phyloP scores from a whole-genome alignment of 2,329 filamentous ascomycete species.

The Arthroderma sp. region DNA sequence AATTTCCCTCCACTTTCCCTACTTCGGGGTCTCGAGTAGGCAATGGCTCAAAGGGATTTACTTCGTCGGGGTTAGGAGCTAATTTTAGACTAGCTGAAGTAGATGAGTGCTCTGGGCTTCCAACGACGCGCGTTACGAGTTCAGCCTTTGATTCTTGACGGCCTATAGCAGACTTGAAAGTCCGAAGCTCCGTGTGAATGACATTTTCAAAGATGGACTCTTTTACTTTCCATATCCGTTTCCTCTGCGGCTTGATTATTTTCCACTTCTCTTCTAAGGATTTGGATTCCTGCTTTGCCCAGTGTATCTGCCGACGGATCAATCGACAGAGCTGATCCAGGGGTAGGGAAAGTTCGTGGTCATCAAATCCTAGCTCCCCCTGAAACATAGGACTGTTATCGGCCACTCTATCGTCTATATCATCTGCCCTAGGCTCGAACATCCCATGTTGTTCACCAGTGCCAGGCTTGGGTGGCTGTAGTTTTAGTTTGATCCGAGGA shows the following conservation, averaged over 20 bases:
- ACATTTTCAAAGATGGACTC: slow-evolving; percentile 32
- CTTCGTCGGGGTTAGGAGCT: too few species aligned
- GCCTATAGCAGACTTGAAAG: too few species aligned
- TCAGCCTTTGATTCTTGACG: too few species aligned
- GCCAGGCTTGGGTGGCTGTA: slow-evolving; percentile 23
- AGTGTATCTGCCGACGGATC: slow-evolving; percentile 34
- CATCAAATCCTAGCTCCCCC: slow-evolving; percentile 30
- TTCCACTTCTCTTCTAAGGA: slow-evolving; percentile 30
- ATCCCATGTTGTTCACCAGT: slow-evolving; percentile 14
- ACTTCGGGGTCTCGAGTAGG: too few species aligned
- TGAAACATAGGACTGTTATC: slow-evolving; percentile 24
- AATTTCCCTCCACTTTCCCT: too few species aligned
- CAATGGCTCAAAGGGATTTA: too few species aligned
- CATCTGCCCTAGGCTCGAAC: slow-evolving; percentile 17
- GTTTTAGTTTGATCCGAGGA: slow-evolving; percentile 31
- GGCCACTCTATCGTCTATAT: slow-evolving; percentile 22
- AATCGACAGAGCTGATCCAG: slow-evolving; percentile 32
- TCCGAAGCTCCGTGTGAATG: slow-evolving; percentile 26
- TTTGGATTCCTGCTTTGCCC: slow-evolving; percentile 32
- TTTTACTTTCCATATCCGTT: slow-evolving; percentile 29
- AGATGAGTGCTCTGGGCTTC: too few species aligned
- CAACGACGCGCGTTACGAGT: too few species aligned
- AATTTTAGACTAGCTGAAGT: too few species aligned
- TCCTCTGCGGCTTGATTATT: slow-evolving; percentile 23
- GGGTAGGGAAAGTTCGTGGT: slow-evolving; percentile 29